Conservation (phyloP, 2,329 filamentous ascomycete genomes). For the Colletotrichum sp. region DNA sequence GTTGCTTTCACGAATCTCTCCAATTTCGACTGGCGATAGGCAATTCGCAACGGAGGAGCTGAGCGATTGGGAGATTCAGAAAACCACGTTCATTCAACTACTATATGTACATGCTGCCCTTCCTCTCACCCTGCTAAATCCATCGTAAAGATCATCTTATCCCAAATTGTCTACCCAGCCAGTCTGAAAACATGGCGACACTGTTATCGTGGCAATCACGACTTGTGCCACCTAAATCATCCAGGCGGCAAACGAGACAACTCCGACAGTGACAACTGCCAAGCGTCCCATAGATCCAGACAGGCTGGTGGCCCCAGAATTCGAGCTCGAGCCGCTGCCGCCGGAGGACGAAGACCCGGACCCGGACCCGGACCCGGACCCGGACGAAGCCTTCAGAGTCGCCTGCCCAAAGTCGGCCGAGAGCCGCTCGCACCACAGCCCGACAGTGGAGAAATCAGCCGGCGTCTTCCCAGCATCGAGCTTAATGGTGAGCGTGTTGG, state of each 20-base stretch:
- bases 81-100: background rate
- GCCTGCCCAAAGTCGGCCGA: background rate
- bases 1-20: background rate
- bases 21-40: background rate
- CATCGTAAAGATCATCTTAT: background rate
- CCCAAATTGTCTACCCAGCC: background rate
- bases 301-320: background rate
- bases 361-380: background rate
- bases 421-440: background rate
- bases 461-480: conserved; percentile 28
- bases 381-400: background rate
- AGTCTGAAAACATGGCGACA: background rate
- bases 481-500: conserved; percentile 22
- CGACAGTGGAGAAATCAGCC: conserved; percentile 20
- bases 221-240: background rate
- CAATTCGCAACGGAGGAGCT: background rate
- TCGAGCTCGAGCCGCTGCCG: background rate
- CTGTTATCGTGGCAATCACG: background rate
- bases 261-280: background rate
- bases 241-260: background rate
- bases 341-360: background rate
- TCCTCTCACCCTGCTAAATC: background rate
- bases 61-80: background rate
- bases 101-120: background rate
- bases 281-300: background rate